Conservation (phyloP, 2,329 filamentous ascomycete species). For the Xylaria sp. region DNA sequence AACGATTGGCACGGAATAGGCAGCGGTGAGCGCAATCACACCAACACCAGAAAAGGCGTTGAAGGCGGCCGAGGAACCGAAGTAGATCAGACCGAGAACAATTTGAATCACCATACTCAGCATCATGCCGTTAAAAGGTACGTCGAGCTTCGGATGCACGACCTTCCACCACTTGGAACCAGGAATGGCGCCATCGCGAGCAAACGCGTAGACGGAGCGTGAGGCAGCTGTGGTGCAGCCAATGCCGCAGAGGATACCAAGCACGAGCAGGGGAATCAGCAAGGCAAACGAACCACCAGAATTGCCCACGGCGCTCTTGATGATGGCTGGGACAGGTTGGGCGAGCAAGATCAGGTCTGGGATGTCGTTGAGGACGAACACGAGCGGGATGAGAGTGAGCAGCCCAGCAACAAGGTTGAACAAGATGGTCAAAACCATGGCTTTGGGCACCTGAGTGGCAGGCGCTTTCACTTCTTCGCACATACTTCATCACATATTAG, state of each 20-base stretch:
- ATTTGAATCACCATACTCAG: conserved; percentile 74
- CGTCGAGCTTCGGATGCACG: conserved; percentile 70
- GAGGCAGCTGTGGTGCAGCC: conserved; percentile 76
- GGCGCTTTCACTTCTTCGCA: conserved; percentile 77
- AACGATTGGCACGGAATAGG: conserved; percentile 74
- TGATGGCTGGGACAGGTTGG: conserved; percentile 73
- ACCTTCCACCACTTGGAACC: conserved; percentile 69
- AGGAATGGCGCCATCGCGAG: conserved; percentile 76
- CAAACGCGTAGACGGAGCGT: conserved; percentile 75
- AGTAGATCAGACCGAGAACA: conserved; percentile 73
- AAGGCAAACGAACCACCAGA: conserved; percentile 71
- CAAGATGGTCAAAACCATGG: conserved; percentile 74
- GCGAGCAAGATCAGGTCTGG: conserved; percentile 62
- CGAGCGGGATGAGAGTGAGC: conserved; percentile 74
- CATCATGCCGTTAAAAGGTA: conserved; percentile 79
- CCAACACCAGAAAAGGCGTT: conserved; percentile 77
- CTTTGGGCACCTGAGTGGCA: conserved; percentile 75
- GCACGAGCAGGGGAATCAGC: conserved; percentile 71
- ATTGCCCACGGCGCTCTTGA: conserved; percentile 70
- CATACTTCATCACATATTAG: conserved; percentile 62
- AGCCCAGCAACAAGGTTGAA: conserved; percentile 75
- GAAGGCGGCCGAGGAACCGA: conserved; percentile 76
- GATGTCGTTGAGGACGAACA: conserved; percentile 76
- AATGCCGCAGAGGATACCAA: conserved; percentile 74
- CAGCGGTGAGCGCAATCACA: conserved; percentile 75